Conservation (phyloP, 1,284 basidiomycete species). For the Apiotrichum akiyoshidainum region DNA sequence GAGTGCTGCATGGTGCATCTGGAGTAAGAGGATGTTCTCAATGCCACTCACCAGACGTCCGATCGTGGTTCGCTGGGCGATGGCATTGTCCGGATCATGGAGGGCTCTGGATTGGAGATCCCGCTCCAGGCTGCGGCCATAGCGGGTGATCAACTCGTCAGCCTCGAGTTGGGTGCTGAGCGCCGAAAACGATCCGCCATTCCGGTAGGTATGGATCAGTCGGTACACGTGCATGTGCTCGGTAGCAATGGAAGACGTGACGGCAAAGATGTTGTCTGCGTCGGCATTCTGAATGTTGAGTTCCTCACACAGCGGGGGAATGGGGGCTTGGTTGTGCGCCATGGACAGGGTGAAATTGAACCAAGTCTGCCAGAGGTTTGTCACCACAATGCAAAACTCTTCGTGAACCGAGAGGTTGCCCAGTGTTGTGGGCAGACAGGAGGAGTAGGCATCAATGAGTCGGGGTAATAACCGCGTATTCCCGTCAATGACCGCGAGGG, state of each 20-base stretch:
- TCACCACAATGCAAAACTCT: conserved; percentile 13
- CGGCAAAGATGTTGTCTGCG: conserved; percentile 9
- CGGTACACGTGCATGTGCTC: conserved; percentile 7
- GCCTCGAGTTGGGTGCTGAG: conserved; percentile 15
- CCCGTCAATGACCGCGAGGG: conserved; percentile 18
- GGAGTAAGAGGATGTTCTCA: background rate
- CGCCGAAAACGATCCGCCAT: background rate
- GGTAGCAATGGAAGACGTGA: background rate
- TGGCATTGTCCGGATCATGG: background rate
- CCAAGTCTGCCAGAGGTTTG: conserved; percentile 13
- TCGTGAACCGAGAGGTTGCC: background rate
- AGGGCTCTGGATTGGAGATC: background rate
- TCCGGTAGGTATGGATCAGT: conserved; percentile 4
- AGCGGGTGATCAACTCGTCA: conserved; percentile 9
- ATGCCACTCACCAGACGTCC: background rate
- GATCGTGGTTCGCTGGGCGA: conserved; percentile 1
- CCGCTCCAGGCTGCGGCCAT: conserved; percentile 2
- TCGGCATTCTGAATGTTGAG: background rate
- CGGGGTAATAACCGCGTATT: conserved; percentile 16
- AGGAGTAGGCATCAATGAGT: conserved; percentile 1
- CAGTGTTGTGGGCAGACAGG: background rate
- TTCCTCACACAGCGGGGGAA: conserved; percentile 4
- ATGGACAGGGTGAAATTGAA: conserved; percentile 12
- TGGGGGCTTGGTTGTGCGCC: conserved; percentile 5
- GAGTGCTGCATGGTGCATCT: conserved; percentile 15